These are phyloP conservation scores for Immersiella caudata DNA, from an alignment of 495 filamentous ascomycete genomes.

Conservation along the genomic window DNA sequence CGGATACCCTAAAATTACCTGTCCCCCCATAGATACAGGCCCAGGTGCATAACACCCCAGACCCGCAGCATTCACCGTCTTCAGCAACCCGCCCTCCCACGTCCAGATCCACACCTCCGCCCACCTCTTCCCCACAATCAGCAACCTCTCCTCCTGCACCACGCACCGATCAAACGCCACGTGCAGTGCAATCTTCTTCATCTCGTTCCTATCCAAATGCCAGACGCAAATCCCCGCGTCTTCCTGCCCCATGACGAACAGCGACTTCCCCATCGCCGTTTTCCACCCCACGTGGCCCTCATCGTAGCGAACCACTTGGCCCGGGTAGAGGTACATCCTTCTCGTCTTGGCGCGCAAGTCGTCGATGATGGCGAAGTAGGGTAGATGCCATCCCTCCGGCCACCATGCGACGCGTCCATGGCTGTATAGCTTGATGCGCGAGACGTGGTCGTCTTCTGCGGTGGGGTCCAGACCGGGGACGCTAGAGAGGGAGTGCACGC, in stretches of 20 bases:
- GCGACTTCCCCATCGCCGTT: conserved; percentile 16
- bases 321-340: conserved; percentile 14
- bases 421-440: conserved; percentile 15
- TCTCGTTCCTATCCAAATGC: conserved; percentile 21
- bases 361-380: conserved; percentile 21
- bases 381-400: conserved; percentile 22
- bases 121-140: conserved; percentile 15
- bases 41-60: conserved; percentile 14
- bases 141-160: conserved; percentile 11
- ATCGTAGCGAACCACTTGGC: background rate
- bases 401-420: conserved; percentile 23
- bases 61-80: background rate
- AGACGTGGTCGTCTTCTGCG: conserved; percentile 4
- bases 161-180: conserved; percentile 18
- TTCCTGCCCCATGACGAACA: conserved; percentile 23
- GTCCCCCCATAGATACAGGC: conserved; percentile 11
- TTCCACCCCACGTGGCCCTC: conserved; percentile 14
- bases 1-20: conserved; percentile 8
- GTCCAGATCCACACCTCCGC: conserved; percentile 11
- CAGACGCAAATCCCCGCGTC: conserved; percentile 20
- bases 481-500: conserved; percentile 4
- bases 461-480: conserved; percentile 7
- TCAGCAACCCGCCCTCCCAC: background rate
- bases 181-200: conserved; percentile 6
- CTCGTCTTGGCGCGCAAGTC: conserved; percentile 9